Base-by-base conservation (phyloP, 106 monocot genomes). In the Hemerocallis citrina region DNA sequence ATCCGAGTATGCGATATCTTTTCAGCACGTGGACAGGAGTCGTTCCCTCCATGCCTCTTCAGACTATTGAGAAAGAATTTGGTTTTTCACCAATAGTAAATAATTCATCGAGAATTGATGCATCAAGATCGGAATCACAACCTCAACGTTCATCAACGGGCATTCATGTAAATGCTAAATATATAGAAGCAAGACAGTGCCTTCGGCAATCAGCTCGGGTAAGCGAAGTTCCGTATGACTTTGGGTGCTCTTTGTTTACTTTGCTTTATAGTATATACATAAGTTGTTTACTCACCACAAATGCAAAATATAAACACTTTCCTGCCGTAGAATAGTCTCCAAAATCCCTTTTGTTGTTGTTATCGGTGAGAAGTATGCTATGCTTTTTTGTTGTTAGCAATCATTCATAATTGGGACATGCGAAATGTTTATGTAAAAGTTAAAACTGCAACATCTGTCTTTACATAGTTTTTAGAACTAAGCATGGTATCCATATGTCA, bases 21-120 rank as follows among this genome's bases (percentile, higher is more conserved):
- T 98, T 91, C 75, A 88, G 96, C 41, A 98, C 96, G 51, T 98
- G 96, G 96, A 98, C 79, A 78, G 88, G 87, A 48, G 84, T 91
- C n/a, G 15, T 98, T 98, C 36, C 91, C 87, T 25, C 58, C 74
- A 59, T 62, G n/a, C 47, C 84, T 1, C 88, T 98, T 62, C 91
- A 88, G 42, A 46, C 70, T 19, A 98, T 98, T 72, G 96, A 98
- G 66, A 91, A 88, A 61, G 91, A 98, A 23, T 77, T 98, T 44
- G 71, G 74, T 17, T 98, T 91, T 62, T 45, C 73, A 52, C n/a
- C 72, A 35, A 20, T 33, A 11, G 16, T 52, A 13, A 93, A 94
- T 71, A 85, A 83, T 61, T 81, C 96, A 70, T 91, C 96, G 72
- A 82, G 74, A 54, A 63, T 56, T 8, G 60, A 72, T 58, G 59